Percentiles rank a stretch among this genome's conserved stretches.
These are phyloP conservation scores for Podospora anserina DNA, from an alignment of 495 filamentous ascomycete genomes.

Conservation along the genomic window DNA sequence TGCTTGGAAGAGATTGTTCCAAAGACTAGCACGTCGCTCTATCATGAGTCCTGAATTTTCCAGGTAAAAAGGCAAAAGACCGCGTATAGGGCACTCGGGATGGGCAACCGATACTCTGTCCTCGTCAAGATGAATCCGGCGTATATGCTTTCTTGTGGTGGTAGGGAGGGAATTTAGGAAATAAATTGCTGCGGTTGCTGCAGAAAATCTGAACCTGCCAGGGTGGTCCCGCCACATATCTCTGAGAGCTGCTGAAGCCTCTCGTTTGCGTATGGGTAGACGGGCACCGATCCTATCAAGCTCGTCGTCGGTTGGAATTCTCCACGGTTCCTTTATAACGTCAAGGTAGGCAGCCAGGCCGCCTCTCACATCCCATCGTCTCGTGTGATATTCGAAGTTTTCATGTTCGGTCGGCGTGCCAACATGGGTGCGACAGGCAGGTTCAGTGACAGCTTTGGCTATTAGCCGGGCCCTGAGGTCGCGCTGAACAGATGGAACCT, in stretches of 20 bases:
- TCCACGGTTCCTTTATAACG: neutral
- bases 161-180: neutral
- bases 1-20: neutral
- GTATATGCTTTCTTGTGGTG: neutral
- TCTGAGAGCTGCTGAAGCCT: neutral
- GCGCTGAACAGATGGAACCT: too few species aligned
- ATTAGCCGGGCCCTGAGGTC: too few species aligned
- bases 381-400: neutral
- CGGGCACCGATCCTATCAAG: neutral
- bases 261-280: neutral
- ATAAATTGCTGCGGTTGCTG: neutral
- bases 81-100: neutral
- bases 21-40: constrained; percentile 1
- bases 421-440: too few species aligned
- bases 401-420: neutral
- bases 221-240: neutral
- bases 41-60: neutral
- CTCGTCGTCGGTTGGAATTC: neutral
- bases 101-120: neutral
- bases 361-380: neutral
- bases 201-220: neutral
- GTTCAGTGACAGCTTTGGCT: too few species aligned
- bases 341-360: neutral
- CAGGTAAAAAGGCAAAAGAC: neutral
- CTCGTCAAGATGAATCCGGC: neutral